These are phyloP conservation scores for Themeda triandra DNA, from an alignment of 176 grass and related monocot genomes.

Conservation along the genomic window DNA sequence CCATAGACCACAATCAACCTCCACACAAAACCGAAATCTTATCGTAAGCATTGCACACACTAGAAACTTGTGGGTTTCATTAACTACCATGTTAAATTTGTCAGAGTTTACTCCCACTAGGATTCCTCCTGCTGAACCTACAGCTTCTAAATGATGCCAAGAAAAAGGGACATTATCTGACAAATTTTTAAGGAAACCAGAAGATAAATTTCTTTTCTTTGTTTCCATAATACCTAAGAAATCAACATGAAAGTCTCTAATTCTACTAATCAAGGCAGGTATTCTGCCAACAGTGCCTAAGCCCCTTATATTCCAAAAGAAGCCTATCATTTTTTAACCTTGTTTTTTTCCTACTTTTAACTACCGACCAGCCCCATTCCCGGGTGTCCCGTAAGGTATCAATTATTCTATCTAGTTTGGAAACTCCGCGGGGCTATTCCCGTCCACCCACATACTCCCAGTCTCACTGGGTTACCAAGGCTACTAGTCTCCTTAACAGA, in stretches of 20 bases:
- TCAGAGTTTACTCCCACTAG: fast-evolving
- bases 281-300: not conserved
- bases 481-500: no score
- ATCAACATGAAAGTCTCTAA: not conserved
- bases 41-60: not conserved
- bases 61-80: fast-evolving
- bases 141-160: not conserved
- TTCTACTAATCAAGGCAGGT: not conserved
- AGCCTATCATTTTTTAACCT: no score
- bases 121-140: not conserved
- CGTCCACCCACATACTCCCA: no score
- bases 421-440: no score
- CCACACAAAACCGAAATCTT: not conserved
- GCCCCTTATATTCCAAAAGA: not conserved
- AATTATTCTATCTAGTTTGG: no score
- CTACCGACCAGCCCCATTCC: no score
- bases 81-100: not conserved
- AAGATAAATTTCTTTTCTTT: not conserved
- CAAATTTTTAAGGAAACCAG: not conserved
- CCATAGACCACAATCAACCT: not conserved
- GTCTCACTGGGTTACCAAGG: no score
- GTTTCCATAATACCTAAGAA: not conserved
- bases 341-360: no score
- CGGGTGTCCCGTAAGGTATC: no score
- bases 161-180: fast-evolving